Base-by-base conservation (phyloP, 2,329 filamentous ascomycete species). In the Exophiala sideris region DNA sequence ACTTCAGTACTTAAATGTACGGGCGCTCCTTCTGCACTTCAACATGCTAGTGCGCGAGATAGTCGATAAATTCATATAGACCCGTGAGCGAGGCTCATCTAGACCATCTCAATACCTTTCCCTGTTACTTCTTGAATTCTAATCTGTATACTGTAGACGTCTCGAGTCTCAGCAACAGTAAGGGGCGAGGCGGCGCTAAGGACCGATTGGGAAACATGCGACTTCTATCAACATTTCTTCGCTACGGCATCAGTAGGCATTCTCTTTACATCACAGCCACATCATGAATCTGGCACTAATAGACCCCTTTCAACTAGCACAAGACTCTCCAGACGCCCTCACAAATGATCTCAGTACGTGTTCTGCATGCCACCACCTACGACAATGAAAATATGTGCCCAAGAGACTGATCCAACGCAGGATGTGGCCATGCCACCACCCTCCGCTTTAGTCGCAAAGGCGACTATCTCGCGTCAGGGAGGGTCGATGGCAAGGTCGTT, bases 381-480 rank as follows among this genome's bases (percentile, higher is more conserved):
- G 32, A 9, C 24, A 29, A 32, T 45, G 10, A 5, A 35, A 33
- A 29, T 29, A 29, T 29, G 24, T 5, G 24, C 2, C 24, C 7
- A 29, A 29, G 24, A 29, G 32, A 40, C 50, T 54, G 46, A 52
- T 44, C 50, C 6, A 34, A 45, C 33, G 16, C 52, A 83, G 79
- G 77, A 64, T 82, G 79, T 66, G 83, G 84, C 45, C 82, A 85
- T 71, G 80, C 83, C 45, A 83, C 83, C 34, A 84, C 81, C 65
- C 76, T 86, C 55, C 89, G 92, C 62, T 99, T 99, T 80, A 96
- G 92, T 68, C 89, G 91, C 68, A 89, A 86, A 68, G 94, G 94
- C 71, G 92, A 99, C 73, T 91, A 94, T 65, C 85, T 99, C 60
- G 94, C 94, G 41, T 95, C 91, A 29, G 94, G 94, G 60, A 86